Conservation (phyloP, 352 stramenopile genomes). For the Pythium monospermum region DNA sequence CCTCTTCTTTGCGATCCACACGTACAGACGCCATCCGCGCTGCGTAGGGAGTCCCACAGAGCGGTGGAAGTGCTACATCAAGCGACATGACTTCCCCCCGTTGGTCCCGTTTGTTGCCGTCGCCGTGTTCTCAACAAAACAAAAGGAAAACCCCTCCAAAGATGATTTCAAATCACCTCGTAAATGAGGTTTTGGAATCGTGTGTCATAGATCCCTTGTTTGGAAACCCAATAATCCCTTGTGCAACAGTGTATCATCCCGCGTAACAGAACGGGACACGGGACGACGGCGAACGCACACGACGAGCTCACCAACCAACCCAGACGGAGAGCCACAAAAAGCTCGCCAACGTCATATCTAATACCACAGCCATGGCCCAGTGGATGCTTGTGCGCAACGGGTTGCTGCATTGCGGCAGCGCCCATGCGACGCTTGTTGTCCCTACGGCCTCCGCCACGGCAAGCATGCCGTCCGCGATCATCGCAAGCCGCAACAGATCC, state of each 20-base stretch:
- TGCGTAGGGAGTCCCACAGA: neutral
- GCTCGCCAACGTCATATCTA: neutral
- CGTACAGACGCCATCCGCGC: neutral
- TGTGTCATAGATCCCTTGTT: neutral
- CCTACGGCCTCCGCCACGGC: neutral
- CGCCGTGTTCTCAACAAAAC: neutral
- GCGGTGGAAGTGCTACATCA: conserved; percentile 1
- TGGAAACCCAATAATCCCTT: conserved; percentile 3
- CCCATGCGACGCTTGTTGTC: neutral
- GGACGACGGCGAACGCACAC: neutral
- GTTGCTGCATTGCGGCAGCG: conserved; percentile 5
- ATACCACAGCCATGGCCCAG: conserved; percentile 24
- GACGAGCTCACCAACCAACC: conserved; percentile 18
- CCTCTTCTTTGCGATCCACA: neutral
- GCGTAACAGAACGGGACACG: conserved; percentile 5
- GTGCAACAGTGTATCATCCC: neutral
- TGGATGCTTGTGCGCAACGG: conserved; percentile 22
- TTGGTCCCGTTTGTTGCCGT: conserved; percentile 5
- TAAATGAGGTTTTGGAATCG: conserved; percentile 12
- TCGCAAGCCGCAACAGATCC: neutral
- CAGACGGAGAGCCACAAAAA: neutral
- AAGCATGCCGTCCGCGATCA: neutral
- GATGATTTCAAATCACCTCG: conserved; percentile 14
- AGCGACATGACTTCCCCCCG: conserved; percentile 10
- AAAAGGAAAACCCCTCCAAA: conserved; percentile 18